These are phyloP conservation scores for Aspergillus sp. DNA, from an alignment of 2,329 filamentous ascomycete genomes.

Conservation along the genomic window DNA sequence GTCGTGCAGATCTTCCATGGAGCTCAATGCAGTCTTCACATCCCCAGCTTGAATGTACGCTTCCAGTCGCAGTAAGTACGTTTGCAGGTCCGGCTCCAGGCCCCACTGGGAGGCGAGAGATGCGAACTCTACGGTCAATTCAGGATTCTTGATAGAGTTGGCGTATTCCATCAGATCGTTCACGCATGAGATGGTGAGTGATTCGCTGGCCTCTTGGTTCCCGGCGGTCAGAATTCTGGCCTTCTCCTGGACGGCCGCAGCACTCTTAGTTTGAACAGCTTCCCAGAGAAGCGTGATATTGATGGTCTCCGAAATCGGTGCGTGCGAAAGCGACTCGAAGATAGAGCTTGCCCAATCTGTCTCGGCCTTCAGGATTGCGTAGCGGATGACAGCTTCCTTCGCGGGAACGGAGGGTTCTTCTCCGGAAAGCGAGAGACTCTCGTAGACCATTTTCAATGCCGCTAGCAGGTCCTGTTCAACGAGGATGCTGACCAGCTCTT, in stretches of 20 bases:
- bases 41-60: slow-evolving; percentile 75
- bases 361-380: slow-evolving; percentile 62
- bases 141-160: slow-evolving; percentile 67
- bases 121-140: slow-evolving; percentile 73
- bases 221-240: slow-evolving; percentile 64
- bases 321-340: slow-evolving; percentile 52
- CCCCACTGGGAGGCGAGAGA: slow-evolving; percentile 65
- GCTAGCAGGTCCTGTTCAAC: slow-evolving; percentile 58
- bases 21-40: slow-evolving; percentile 60
- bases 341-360: slow-evolving; percentile 64
- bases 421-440: slow-evolving; percentile 52
- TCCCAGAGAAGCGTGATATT: slow-evolving; percentile 76
- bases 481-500: slow-evolving; percentile 64
- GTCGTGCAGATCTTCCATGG: slow-evolving; percentile 56
- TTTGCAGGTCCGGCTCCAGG: slow-evolving; percentile 68
- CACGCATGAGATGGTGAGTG: slow-evolving; percentile 70
- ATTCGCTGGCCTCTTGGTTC: slow-evolving; percentile 47
- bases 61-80: slow-evolving; percentile 72
- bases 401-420: slow-evolving; percentile 49
- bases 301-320: slow-evolving; percentile 62
- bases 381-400: slow-evolving; percentile 60
- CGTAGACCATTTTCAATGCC: slow-evolving; percentile 70
- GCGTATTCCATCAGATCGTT: slow-evolving; percentile 75
- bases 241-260: slow-evolving; percentile 73
- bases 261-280: slow-evolving; percentile 68